Conservation (phyloP, 2,329 filamentous ascomycete genomes). For the Seiridium unicorne region DNA sequence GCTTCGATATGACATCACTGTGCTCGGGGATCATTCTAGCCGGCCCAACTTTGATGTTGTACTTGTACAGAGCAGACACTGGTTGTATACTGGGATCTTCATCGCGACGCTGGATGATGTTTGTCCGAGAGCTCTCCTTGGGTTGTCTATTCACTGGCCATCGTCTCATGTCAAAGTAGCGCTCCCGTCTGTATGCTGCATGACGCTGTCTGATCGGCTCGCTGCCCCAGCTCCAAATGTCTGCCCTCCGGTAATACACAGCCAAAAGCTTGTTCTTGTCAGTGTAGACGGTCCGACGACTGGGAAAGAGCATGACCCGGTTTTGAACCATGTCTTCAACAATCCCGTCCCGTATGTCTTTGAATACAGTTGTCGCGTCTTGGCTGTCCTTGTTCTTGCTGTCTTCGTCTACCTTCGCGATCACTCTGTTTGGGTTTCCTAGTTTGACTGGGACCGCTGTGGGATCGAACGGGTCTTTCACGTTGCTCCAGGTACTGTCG, state of each 20-base stretch:
- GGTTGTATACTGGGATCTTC: conserved; percentile 18
- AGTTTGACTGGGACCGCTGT: neutral
- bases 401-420: neutral
- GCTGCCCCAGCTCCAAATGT: conserved; percentile 30
- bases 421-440: neutral
- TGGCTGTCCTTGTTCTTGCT: conserved; percentile 22
- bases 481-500: neutral
- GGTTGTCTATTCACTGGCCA: conserved; percentile 45
- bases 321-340: conserved; percentile 43
- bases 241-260: conserved; percentile 19
- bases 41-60: conserved; percentile 3
- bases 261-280: conserved; percentile 15
- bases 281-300: conserved; percentile 24
- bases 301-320: conserved; percentile 39
- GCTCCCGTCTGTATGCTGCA: conserved; percentile 24
- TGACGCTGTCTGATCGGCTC: conserved; percentile 25
- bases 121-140: conserved; percentile 20
- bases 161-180: conserved; percentile 44
- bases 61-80: neutral
- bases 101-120: conserved; percentile 27
- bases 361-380: conserved; percentile 15
- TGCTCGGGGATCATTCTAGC: neutral
- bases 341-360: conserved; percentile 35
- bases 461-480: neutral
- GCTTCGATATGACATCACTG: neutral